Evolutionary conservation across 2,329 filamentous ascomycete species (phyloP), one percentile per base, ranked within the genome.

Genomic region (Trichoderma guizhouense): DNA sequence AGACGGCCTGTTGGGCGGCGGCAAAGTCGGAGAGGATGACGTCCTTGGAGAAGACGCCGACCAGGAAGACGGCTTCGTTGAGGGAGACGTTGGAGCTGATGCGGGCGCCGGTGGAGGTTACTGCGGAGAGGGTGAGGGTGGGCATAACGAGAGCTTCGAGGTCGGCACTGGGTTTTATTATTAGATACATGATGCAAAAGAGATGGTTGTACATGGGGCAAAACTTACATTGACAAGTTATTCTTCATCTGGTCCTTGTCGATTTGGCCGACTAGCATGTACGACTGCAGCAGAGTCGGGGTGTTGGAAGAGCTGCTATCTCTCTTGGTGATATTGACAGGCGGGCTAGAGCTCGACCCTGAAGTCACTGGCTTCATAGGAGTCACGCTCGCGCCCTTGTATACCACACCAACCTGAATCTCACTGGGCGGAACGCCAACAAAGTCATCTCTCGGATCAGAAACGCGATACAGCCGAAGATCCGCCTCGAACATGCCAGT

Each of bases 401-500:
- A 91, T 65, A 80, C 81, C 32, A 91, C 80, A 18, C 83, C 83
- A 69, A 91, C 88, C 74, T 86, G 80, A 71, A 91, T 86, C 70
- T 88, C 84, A 61, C 85, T 78, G 0, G 84, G 82, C 1, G 85
- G 75, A 43, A 91, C 86, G 12, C 84, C 84, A 11, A 82, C 79
- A 74, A 90, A 91, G 5, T 78, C 80, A 36, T 84, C 89, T 5
- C 82, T 85, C 0, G 92, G 86, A 0, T 86, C 81, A 7, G 89
- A 90, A 61, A 95, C 82, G 79, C 91, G 90, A 82, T 90, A 96
- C 72, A 96, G 83, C 69, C 93, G 87, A 65, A 96, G 81, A 79
- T 96, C 93, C 34, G 93, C 92, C 80, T 92, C 88, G 79, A 96
- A 96, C 18, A 89, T 83, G 34, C 93, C 93, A 0, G 88, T 90